These are phyloP conservation scores for Urostyla sp. DNA, from an alignment of 73 alveolate genomes.

Conservation along the genomic window DNA sequence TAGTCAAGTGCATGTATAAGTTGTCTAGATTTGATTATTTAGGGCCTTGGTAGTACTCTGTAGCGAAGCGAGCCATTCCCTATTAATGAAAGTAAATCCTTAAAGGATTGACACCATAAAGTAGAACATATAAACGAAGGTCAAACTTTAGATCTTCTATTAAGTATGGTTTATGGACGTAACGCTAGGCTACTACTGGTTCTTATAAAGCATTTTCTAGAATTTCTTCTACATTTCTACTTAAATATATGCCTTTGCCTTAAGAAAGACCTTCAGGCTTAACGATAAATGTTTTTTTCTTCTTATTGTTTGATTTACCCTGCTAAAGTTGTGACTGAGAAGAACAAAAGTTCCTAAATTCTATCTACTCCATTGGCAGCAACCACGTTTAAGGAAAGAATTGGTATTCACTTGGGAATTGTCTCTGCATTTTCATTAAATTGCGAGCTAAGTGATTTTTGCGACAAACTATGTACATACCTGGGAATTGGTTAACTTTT, in stretches of 20 bases:
- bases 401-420: slow-evolving; percentile 17
- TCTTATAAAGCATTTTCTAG: background rate
- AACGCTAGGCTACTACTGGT: slow-evolving; percentile 89
- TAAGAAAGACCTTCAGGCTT: slow-evolving; percentile 29
- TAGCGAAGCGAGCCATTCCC: slow-evolving; percentile 78
- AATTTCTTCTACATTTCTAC: slow-evolving; percentile 30
- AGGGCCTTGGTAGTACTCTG: slow-evolving; percentile 49
- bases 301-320: too few species aligned
- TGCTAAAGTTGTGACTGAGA: background rate
- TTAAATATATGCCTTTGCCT: slow-evolving; percentile 40
- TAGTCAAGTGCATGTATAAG: slow-evolving; percentile 53
- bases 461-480: slow-evolving; percentile 35
- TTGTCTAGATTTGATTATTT: slow-evolving; percentile 4
- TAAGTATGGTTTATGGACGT: slow-evolving; percentile 90
- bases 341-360: slow-evolving; percentile 10
- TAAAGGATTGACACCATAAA: slow-evolving; percentile 64
- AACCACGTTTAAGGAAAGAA: slow-evolving; percentile 58
- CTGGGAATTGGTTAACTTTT: slow-evolving; percentile 49
- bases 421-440: background rate
- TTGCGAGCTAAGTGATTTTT: slow-evolving; percentile 33
- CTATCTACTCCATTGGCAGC: slow-evolving; percentile 53
- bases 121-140: slow-evolving; percentile 83
- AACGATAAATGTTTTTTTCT: slow-evolving; percentile 12
- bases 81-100: slow-evolving; percentile 60
- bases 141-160: slow-evolving; percentile 97